Conservation (phyloP, 352 stramenopile species). For the Thalassiosira mediterranea region DNA sequence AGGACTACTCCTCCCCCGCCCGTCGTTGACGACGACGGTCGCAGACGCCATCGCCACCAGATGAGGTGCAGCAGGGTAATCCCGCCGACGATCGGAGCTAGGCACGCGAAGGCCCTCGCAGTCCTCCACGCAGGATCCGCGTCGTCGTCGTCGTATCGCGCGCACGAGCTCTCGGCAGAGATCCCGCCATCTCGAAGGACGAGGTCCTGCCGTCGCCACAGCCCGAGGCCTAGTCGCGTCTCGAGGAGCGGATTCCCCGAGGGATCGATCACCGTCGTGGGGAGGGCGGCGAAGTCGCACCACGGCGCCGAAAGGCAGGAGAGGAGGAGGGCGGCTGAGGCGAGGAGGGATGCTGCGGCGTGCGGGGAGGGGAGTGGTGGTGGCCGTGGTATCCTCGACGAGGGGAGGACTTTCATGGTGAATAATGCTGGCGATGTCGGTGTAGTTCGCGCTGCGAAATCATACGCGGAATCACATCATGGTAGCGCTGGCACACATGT, state of each 20-base stretch:
- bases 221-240: not conserved
- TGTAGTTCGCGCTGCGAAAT: too few species aligned
- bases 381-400: too few species aligned
- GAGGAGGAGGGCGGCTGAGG: not conserved
- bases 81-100: not conserved
- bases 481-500: too few species aligned
- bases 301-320: not conserved
- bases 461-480: too few species aligned
- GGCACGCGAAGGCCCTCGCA: not conserved
- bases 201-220: not conserved
- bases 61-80: not conserved
- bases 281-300: slow-evolving; percentile 1
- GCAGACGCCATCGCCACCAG: not conserved
- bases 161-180: not conserved
- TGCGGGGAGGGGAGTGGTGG: too few species aligned
- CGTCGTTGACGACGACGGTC: not conserved
- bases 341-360: too few species aligned
- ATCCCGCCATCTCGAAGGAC: not conserved
- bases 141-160: not conserved
- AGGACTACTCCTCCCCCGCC: not conserved
- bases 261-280: not conserved
- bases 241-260: not conserved
- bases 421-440: too few species aligned
- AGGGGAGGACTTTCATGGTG: too few species aligned
- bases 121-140: not conserved